Evolutionary conservation across 2,329 filamentous ascomycete genomes (phyloP).

Genomic region (Aspergillus tubingensis): DNA sequence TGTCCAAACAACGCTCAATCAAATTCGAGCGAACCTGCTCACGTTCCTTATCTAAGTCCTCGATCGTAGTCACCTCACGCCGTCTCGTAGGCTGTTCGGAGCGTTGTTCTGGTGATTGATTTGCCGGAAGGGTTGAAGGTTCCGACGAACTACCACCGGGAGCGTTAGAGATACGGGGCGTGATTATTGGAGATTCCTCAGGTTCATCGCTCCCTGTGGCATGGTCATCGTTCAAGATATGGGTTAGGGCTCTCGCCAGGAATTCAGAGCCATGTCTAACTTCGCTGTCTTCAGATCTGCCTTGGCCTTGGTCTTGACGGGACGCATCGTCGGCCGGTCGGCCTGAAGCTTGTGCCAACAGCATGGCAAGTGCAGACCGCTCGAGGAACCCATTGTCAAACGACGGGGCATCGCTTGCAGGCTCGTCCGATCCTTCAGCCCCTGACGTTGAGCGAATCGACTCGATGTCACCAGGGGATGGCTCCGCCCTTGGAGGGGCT

Average conservation of each 20-base stretch:
- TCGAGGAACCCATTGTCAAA: constrained; percentile 31
- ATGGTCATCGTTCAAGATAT: constrained; percentile 40
- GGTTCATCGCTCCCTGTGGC: constrained; percentile 26
- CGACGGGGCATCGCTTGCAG: constrained; percentile 28
- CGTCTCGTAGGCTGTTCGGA: constrained; percentile 28
- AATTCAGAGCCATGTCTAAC: constrained; percentile 37
- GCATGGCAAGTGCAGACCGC: constrained; percentile 36
- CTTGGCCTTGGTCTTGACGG: constrained; percentile 25
- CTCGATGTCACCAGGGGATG: constrained; percentile 61
- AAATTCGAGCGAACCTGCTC: constrained; percentile 71
- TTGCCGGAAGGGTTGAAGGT: constrained; percentile 22
- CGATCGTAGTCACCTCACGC: constrained; percentile 58
- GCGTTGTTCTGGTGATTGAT: constrained; percentile 23
- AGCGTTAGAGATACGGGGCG: constrained; percentile 18
- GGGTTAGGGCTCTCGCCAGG: constrained; percentile 47
- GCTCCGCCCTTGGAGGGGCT: constrained; percentile 65
- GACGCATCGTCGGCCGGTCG: constrained; percentile 27
- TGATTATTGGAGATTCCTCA: constrained; percentile 27
- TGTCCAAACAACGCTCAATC: constrained; percentile 86
- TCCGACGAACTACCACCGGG: constrained; percentile 22
- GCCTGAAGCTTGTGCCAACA: constrained; percentile 35
- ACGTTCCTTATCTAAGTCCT: constrained; percentile 77
- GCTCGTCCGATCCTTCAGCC: constrained; percentile 35
- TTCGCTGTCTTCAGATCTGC: constrained; percentile 30
- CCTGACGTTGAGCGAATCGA: constrained; percentile 31